Percentiles rank a stretch among this genome's conserved stretches.
phyloP scores from a whole-genome alignment of 2,329 filamentous ascomycete genomes.

The Cordyceps cateniannulata region DNA sequence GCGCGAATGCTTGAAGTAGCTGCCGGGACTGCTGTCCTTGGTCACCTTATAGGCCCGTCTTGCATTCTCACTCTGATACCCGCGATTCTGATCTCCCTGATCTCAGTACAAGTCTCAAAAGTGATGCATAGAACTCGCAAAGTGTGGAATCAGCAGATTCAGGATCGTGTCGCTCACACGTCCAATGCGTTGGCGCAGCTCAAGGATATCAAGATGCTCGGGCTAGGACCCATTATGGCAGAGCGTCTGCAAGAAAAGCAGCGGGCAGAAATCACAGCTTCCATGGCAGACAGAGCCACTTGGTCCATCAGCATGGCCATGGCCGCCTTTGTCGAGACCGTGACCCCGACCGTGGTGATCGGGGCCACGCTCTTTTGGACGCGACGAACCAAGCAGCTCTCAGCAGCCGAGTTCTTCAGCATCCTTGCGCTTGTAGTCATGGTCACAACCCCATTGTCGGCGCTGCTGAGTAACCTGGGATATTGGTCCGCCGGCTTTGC shows the following conservation, averaged over 20 bases:
- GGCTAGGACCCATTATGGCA: neutral
- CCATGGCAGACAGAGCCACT: neutral
- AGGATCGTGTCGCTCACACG: neutral
- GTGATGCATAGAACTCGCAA: neutral
- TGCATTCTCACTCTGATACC: neutral
- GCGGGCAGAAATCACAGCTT: neutral
- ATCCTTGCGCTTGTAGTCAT: no score
- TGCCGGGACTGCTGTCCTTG: neutral
- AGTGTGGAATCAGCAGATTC: neutral
- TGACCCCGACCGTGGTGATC: no score
- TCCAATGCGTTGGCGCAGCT: neutral
- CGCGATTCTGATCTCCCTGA: neutral
- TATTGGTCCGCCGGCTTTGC: no score
- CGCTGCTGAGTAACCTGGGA: no score
- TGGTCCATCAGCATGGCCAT: neutral
- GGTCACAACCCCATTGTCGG: no score
- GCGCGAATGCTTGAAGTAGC: neutral
- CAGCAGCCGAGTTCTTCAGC: no score
- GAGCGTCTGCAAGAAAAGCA: neutral
- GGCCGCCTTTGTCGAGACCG: neutral
- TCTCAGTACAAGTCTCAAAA: neutral
- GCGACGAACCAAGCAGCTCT: no score
- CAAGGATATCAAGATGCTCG: conserved; percentile 4
- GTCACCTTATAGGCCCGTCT: neutral
- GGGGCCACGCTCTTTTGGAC: no score